Evolutionary conservation across 1,284 basidiomycete genomes (phyloP), one percentile per base, ranked within the genome.

Genomic region (Trichosporon coremiiforme): DNA sequence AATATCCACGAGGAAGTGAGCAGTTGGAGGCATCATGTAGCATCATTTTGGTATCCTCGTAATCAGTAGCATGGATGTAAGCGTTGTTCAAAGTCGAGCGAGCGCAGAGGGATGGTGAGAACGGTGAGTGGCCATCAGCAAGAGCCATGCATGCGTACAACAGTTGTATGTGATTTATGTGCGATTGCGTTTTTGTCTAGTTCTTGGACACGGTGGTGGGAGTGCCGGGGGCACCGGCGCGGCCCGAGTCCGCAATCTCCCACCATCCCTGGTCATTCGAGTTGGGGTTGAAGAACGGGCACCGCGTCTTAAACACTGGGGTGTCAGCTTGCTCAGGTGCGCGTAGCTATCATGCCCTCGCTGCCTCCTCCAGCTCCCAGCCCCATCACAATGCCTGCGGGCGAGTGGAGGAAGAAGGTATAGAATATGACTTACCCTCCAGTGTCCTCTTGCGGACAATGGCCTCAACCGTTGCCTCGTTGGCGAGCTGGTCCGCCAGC

Each of bases 401-500:
- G 33, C 6, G 33, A 35, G 33, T 10, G 33, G 33, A 35, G 33
- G 7, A 35, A 35, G 33, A 35, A 38, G 12, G 10, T 13, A 13
- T 22, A 25, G 64, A 62, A 8, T 6, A 70, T 17, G 33, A 78
- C 88, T 75, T 77, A 91, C 93, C 93, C 77, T 94, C 90, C 64
- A 92, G 82, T 31, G 91, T 89, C 74, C 93, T 87, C 77, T 88
- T 88, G 70, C 90, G 86, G 65, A 95, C 87, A 73, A 95, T 94
- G 53, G 86, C 86, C 81, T 95, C 93, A 5, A 95, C 89, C 20
- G 87, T 85, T 60, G 91, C 84, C 83, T 95, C 93, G 76, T 91
- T 93, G 71, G 85, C 89, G 10, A 95, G 87, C 79, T 93, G 91
- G 72, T 89, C 73, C 73, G 90, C 92, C 87, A 92, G 89, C 25